Percentiles rank a stretch among this genome's conserved stretches.
Conservation (phyloP, 352 stramenopile genomes). For the Phytophthora sansomeana region DNA sequence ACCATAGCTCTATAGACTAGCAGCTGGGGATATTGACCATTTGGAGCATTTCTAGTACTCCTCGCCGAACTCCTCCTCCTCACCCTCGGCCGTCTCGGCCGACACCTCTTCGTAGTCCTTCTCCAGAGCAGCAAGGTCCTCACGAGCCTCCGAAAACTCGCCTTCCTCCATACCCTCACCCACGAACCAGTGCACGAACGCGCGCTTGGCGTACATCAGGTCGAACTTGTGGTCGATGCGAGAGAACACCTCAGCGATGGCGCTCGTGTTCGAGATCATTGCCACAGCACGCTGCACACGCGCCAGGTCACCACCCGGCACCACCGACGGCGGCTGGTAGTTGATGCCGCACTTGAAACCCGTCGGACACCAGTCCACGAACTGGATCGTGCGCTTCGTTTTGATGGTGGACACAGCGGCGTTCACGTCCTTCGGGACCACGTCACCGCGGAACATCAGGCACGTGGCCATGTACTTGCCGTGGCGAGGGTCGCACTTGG, state of each 20-base stretch:
- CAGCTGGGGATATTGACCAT: slow-evolving; percentile 18
- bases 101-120: slow-evolving; percentile 99
- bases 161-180: slow-evolving; percentile 99
- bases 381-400: slow-evolving; percentile 98
- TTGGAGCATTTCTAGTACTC: slow-evolving; percentile 68
- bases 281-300: slow-evolving; percentile 96
- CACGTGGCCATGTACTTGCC: slow-evolving; percentile 99
- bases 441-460: slow-evolving; percentile 97
- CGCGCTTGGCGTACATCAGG: slow-evolving; percentile 98
- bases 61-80: slow-evolving; percentile 92
- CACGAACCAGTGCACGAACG: slow-evolving; percentile 99
- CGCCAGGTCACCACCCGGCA: slow-evolving; percentile 95
- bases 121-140: slow-evolving; percentile 97
- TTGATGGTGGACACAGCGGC: slow-evolving; percentile 97
- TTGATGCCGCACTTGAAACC: slow-evolving; percentile 97
- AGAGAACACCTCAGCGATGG: slow-evolving; percentile 96
- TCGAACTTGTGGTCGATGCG: slow-evolving; percentile 99
- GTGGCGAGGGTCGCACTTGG: slow-evolving; percentile 97
- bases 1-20: slow-evolving; percentile 27
- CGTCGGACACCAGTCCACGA: slow-evolving; percentile 58
- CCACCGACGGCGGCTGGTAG: slow-evolving; percentile 95
- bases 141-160: slow-evolving; percentile 98
- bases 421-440: slow-evolving; percentile 95
- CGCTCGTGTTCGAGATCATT: slow-evolving; percentile 99
- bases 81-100: slow-evolving; percentile 95